Evolutionary conservation across 2,329 filamentous ascomycete genomes (phyloP), one percentile per base, ranked within the genome.

Genomic region (Sclerotinia nivalis): DNA sequence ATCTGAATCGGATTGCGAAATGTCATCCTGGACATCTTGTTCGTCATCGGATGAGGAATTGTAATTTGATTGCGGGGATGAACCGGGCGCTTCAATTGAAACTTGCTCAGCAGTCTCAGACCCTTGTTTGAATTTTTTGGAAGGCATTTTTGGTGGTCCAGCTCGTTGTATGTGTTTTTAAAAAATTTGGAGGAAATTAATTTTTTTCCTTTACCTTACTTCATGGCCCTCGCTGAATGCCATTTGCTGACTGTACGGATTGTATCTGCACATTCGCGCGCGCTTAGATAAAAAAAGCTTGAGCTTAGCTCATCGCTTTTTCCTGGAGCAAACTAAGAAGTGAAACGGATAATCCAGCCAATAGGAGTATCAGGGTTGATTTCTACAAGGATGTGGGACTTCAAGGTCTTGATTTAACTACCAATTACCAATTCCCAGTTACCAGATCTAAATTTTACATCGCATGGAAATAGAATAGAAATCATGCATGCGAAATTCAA

Each of bases 1-100:
- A 72, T 79, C 78, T 4, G 78, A 78, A n/a, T 69, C 49, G 9
- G 68, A 66, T 47, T 62, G 55, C 31, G 47, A 68, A 45, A 43
- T 25, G n/a, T 55, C 47, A 40, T 62, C 66, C 37, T 31, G n/a
- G 8, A 47, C 56, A 50, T 62, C 47, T 43, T 40, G 34, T n/a
- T 62, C 66, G 34, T 62, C 47, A 34, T 62, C 66, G 31, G 56
- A 62, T 28, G 66, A 62, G 55, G 66, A 31, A 68, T 68, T 34
- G n/a, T 68, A 9, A 45, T 68, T 55, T 40, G 66, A 62, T 34
- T 52, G 37, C n/a, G 56, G 31, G 20, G 66, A 68, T 28, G 34
- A 62, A 20, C 10, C 28, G 56, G 56, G 66, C 56, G 66, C 56
- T 55, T 62, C 45, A 45, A 43, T 68, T 62, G 66, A 68, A 45